These are phyloP conservation scores for Xeromyces bisporus DNA, from an alignment of 495 filamentous ascomycete species.

Conservation along the genomic window DNA sequence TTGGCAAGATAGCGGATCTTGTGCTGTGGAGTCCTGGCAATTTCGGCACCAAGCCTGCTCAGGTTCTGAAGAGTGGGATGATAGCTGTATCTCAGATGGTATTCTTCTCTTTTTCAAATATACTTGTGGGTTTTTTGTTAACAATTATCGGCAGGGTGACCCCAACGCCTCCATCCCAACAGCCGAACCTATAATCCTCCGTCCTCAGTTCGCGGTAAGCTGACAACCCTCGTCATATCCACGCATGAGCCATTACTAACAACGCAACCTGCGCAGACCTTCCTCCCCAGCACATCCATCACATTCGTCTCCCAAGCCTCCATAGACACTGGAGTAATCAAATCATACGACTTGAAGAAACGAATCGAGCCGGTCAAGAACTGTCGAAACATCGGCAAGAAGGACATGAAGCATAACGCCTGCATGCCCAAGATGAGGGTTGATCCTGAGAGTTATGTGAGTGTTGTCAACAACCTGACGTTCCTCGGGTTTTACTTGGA, in stretches of 20 bases:
- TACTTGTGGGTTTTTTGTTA: constrained; percentile 3
- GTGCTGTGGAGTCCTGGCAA: constrained; percentile 74
- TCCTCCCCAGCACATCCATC: constrained; percentile 55
- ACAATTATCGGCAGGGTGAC: too few species aligned
- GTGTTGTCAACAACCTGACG: constrained; percentile 12
- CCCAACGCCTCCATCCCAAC: constrained; percentile 87
- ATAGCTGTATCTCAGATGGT: constrained; percentile 80
- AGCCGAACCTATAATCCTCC: constrained; percentile 69
- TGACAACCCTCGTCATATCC: too few species aligned
- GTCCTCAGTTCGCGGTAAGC: constrained; percentile 73
- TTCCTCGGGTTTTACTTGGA: neutral
- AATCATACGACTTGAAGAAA: constrained; percentile 58
- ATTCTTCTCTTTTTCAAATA: constrained; percentile 2
- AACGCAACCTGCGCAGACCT: constrained; percentile 17
- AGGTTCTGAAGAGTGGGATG: constrained; percentile 82
- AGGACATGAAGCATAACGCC: constrained; percentile 90
- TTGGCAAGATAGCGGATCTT: constrained; percentile 82
- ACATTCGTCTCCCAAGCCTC: constrained; percentile 70
- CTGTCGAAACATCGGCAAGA: constrained; percentile 69
- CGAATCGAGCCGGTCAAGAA: constrained; percentile 65
- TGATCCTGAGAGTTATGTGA: constrained; percentile 73
- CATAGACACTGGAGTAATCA: constrained; percentile 45
- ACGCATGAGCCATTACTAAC: neutral
- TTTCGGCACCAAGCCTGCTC: constrained; percentile 76
- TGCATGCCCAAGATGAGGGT: constrained; percentile 81